These are phyloP conservation scores for Geotrichum histeridarum DNA, from an alignment of 1,139 yeast species.

Conservation along the genomic window DNA sequence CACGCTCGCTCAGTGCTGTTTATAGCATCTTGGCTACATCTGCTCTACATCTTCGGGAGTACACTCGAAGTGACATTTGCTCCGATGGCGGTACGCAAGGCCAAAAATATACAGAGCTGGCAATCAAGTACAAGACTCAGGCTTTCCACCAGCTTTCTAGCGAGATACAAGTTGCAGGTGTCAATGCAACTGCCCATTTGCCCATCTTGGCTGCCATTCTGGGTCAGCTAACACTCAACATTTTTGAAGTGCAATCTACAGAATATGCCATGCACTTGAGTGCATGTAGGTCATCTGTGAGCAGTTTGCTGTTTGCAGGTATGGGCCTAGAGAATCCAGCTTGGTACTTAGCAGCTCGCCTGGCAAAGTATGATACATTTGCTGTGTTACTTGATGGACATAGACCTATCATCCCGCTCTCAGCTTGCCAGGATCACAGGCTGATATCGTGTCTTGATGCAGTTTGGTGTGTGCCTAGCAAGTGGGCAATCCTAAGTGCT, in stretches of 20 bases:
- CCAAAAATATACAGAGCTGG: constrained; percentile 2
- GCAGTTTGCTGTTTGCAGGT: not conserved
- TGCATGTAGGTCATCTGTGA: constrained; percentile 5
- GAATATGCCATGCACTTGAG: constrained; percentile 6
- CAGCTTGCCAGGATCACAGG: not conserved
- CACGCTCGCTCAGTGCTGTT: constrained; percentile 5
- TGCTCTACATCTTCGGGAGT: constrained; percentile 9
- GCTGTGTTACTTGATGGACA: constrained; percentile 5
- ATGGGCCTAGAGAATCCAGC: not conserved
- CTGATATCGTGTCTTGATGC: not conserved
- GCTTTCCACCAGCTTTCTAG: constrained; percentile 6
- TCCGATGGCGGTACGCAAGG: not conserved
- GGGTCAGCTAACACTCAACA: constrained; percentile 11
- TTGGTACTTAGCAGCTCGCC: constrained; percentile 13
- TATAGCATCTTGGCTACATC: constrained; percentile 10
- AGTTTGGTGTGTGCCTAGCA: constrained; percentile 9
- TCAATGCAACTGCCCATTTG: not conserved
- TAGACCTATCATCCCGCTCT: constrained; percentile 8
- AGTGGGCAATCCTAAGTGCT: constrained; percentile 6
- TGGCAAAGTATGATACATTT: constrained; percentile 16
- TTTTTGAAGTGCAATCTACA: constrained; percentile 6
- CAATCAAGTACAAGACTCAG: constrained; percentile 4
- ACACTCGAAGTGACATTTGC: not conserved
- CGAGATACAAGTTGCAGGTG: not conserved
- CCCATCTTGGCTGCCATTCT: constrained; percentile 9